Evolutionary conservation across 805 yeast genomes (phyloP).

Genomic region (Spathaspora boniae): DNA sequence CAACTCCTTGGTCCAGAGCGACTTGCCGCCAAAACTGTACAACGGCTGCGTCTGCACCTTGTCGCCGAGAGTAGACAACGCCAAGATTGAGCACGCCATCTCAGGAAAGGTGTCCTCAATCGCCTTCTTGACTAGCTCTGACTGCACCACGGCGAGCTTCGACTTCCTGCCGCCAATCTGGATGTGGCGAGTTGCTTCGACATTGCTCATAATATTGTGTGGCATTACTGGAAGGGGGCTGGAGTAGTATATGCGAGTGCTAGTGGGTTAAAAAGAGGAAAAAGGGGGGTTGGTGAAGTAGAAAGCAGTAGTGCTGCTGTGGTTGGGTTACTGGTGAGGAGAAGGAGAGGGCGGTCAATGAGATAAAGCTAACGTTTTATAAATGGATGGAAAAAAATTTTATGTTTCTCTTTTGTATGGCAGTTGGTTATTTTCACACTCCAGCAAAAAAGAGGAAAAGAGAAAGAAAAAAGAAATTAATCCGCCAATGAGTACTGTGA

Average conservation of each 20-base stretch:
- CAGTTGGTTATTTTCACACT: no score
- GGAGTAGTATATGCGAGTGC: not conserved
- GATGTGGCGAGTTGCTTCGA: conserved; percentile 16
- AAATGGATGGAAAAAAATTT: no score
- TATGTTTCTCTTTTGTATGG: no score
- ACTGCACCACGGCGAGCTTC: conserved; percentile 81
- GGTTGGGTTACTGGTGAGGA: not conserved
- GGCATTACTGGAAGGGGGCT: conserved; percentile 2
- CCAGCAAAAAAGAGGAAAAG: no score
- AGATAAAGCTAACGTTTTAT: no score
- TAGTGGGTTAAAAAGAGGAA: not conserved
- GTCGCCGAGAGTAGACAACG: conserved; percentile 87
- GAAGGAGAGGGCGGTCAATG: no score
- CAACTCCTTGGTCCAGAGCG: conserved; percentile 93
- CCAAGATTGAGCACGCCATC: conserved; percentile 68
- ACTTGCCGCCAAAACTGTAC: conserved; percentile 93
- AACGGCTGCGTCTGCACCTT: conserved; percentile 80
- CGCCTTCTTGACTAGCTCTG: conserved; percentile 62
- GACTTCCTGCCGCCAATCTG: conserved; percentile 89
- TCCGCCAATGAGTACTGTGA: no score
- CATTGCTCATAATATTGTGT: conserved; percentile 9
- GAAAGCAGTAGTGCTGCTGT: no score
- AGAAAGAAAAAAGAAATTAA: no score
- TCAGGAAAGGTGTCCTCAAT: conserved; percentile 63
- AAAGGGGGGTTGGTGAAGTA: not conserved